Percentiles rank a stretch among this genome's conserved stretches.
phyloP scores from a whole-genome alignment of 768 basidiomycete genomes.

The Rhodosporidiobolus sp. region DNA sequence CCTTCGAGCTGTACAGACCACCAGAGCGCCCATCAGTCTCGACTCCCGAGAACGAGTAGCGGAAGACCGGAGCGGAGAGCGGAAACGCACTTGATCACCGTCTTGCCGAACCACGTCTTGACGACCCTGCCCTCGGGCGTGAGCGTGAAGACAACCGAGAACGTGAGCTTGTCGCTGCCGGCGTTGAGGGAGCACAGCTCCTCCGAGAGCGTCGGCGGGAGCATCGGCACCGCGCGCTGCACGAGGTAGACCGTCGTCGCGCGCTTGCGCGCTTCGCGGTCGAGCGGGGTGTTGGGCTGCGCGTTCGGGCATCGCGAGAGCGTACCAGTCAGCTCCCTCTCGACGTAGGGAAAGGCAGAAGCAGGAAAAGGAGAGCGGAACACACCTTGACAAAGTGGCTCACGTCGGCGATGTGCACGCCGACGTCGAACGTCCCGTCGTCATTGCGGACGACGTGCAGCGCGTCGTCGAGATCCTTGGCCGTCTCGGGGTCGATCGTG shows the following conservation, averaged over 20 bases:
- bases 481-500: constrained; percentile 84
- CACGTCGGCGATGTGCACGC: constrained; percentile 94
- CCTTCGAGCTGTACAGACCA: constrained; percentile 65
- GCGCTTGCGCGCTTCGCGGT: constrained; percentile 94
- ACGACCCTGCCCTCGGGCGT: constrained; percentile 73
- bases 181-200: constrained; percentile 88
- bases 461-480: constrained; percentile 93
- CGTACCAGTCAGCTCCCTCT: neutral
- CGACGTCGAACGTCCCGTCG: constrained; percentile 87
- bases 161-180: constrained; percentile 81
- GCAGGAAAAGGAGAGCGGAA: neutral
- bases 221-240: constrained; percentile 93
- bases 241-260: constrained; percentile 91
- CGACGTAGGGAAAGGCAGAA: neutral
- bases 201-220: constrained; percentile 88
- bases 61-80: neutral
- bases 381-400: constrained; percentile 77
- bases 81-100: constrained; percentile 70
- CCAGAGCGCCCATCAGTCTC: neutral
- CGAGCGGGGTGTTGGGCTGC: constrained; percentile 70
- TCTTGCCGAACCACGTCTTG: constrained; percentile 90
- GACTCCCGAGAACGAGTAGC: neutral
- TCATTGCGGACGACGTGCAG: constrained; percentile 82
- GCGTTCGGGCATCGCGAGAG: neutral
- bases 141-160: constrained; percentile 84